Conservation (phyloP, 495 filamentous ascomycete genomes). For the Penicillium riverlandense region DNA sequence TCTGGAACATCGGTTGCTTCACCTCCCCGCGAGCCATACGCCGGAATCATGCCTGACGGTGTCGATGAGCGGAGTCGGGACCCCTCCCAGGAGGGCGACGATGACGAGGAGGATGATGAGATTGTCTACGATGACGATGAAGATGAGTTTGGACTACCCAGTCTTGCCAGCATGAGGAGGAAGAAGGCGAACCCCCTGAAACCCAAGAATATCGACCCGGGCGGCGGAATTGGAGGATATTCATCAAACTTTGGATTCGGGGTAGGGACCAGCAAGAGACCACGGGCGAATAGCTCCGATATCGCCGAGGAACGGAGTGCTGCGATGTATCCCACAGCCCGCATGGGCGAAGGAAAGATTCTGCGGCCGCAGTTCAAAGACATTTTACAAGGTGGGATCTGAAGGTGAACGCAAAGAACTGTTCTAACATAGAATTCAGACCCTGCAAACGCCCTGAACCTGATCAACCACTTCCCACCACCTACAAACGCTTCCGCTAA, state of each 20-base stretch:
- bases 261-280: constrained; percentile 22
- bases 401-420: not conserved
- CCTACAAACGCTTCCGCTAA: constrained; percentile 71
- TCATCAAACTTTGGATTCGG: constrained; percentile 27
- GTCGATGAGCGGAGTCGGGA: constrained; percentile 69
- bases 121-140: constrained; percentile 80
- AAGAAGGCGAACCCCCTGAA: constrained; percentile 48
- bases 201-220: constrained; percentile 37
- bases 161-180: constrained; percentile 77
- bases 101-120: constrained; percentile 57
- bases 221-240: constrained; percentile 21
- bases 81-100: constrained; percentile 41
- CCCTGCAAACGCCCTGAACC: constrained; percentile 89
- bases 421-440: constrained; percentile 43
- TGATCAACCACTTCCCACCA: constrained; percentile 79
- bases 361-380: constrained; percentile 96
- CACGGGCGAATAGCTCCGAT: constrained; percentile 71
- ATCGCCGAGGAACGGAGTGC: constrained; percentile 85
- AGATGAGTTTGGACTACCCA: constrained; percentile 90
- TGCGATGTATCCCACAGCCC: constrained; percentile 80
- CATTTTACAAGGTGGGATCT: constrained; percentile 61
- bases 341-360: constrained; percentile 88
- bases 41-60: constrained; percentile 65
- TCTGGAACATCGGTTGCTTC: constrained; percentile 44
- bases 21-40: constrained; percentile 64